Conservation (phyloP, 1,139 yeast species). For the Geotrichum fermentans region DNA sequence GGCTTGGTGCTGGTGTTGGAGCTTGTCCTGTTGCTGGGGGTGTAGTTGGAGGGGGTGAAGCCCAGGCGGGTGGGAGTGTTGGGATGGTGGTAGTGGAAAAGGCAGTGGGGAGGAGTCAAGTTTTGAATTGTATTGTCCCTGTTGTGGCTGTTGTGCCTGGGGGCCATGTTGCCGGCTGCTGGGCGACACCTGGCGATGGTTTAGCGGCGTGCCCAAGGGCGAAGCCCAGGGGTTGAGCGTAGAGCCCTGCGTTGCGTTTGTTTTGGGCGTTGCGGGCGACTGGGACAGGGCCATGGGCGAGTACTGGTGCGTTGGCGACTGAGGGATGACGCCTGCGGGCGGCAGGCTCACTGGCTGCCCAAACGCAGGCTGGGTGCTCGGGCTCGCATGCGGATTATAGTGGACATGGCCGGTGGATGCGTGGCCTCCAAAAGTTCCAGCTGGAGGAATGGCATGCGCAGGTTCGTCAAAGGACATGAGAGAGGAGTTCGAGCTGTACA, state of each 20-base stretch:
- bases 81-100: conserved; percentile 8
- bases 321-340: neutral
- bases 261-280: conserved; percentile 9
- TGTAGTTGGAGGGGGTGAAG: conserved; percentile 36
- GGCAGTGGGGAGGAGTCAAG: conserved; percentile 3
- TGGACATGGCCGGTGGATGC: conserved; percentile 2
- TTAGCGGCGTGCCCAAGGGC: conserved; percentile 8
- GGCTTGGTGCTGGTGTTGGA: neutral
- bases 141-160: neutral
- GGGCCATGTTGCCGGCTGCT: too few species aligned
- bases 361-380: conserved; percentile 26
- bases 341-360: neutral
- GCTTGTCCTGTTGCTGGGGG: conserved; percentile 16
- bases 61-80: conserved; percentile 41
- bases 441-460: conserved; percentile 1
- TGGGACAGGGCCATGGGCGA: conserved; percentile 4
- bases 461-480: conserved; percentile 20
- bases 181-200: conserved; percentile 3
- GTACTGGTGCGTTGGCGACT: neutral
- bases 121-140: conserved; percentile 4
- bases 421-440: neutral
- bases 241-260: neutral
- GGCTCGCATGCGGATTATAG: conserved; percentile 17
- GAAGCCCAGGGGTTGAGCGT: conserved; percentile 8
- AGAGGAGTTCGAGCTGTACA: conserved; percentile 19